A percentile compares a stretch with the other conserved stretches of the same genome.
These are phyloP conservation scores for Neofusicoccum sp. DNA, from an alignment of 2,329 filamentous ascomycete species.

Conservation along the genomic window DNA sequence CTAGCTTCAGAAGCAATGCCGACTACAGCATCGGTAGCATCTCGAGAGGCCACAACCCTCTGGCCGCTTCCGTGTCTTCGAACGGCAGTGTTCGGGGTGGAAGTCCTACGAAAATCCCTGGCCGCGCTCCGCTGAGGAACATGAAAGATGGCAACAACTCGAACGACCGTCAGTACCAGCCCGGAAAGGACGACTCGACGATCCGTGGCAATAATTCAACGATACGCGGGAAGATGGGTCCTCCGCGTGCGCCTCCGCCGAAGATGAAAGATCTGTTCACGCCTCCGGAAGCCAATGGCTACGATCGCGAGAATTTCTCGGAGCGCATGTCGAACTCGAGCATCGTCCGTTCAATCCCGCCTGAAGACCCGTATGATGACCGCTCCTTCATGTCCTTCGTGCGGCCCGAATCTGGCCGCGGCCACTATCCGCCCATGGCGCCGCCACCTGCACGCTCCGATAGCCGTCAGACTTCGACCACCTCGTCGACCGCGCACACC, in stretches of 20 bases:
- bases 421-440: conserved; percentile 19
- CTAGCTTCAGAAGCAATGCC: conserved; percentile 16
- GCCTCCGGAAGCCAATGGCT: conserved; percentile 38
- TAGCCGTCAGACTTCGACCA: conserved; percentile 68
- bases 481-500: conserved; percentile 60
- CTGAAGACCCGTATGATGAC: conserved; percentile 87
- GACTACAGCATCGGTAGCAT: conserved; percentile 22
- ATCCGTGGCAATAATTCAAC: conserved; percentile 30
- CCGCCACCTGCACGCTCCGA: conserved; percentile 23
- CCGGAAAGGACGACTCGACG: conserved; percentile 31
- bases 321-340: conserved; percentile 54
- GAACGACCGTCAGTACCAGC: conserved; percentile 54
- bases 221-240: conserved; percentile 35
- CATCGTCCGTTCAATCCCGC: conserved; percentile 59
- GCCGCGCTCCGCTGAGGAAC: conserved; percentile 66
- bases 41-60: conserved; percentile 31
- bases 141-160: conserved; percentile 74
- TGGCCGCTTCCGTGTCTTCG: conserved; percentile 37
- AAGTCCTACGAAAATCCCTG: conserved; percentile 68
- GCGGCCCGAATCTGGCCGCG: conserved; percentile 9
- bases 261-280: conserved; percentile 84
- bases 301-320: conserved; percentile 29
- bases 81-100: conserved; percentile 19
- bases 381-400: conserved; percentile 27
- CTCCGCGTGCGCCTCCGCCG: conserved; percentile 64